Conservation (phyloP, 345 rosid genomes). For the Citrus maxima region DNA sequence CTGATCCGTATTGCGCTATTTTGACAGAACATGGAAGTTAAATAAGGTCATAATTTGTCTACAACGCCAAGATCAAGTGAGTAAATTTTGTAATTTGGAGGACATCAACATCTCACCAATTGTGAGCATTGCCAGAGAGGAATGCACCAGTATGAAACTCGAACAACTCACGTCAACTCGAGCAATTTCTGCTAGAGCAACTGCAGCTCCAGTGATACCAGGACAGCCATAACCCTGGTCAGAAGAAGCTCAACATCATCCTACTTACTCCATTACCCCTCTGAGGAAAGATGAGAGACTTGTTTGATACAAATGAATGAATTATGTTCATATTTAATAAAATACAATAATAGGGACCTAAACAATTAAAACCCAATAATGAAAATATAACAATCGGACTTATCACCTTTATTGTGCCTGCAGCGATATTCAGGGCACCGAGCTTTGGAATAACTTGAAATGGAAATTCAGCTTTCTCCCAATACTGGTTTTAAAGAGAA, state of each 20-base stretch:
- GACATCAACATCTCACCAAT: constrained; percentile 53
- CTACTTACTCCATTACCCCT: not conserved
- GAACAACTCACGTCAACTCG: constrained; percentile 97
- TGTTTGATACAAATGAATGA: constrained; percentile 15
- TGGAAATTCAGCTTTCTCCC: constrained; percentile 99
- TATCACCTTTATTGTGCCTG: constrained; percentile 82
- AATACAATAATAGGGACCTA: not conserved
- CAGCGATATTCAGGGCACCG: constrained; percentile 58
- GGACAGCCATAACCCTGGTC: constrained; percentile 94
- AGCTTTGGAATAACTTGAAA: constrained; percentile 77
- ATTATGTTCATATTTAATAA: not conserved
- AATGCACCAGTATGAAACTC: constrained; percentile 85
- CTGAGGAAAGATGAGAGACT: not conserved
- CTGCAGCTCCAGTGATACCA: constrained; percentile 68
- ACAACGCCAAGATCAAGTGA: constrained; percentile 4
- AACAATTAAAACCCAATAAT: not conserved
- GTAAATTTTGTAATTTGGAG: constrained; percentile 31
- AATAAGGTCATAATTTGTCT: constrained; percentile 2
- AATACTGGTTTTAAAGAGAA: constrained; percentile 41
- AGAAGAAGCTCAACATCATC: constrained; percentile 24
- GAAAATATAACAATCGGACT: not conserved
- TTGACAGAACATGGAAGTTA: constrained; percentile 20
- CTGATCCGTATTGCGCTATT: constrained; percentile 84
- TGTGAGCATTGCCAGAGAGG: constrained; percentile 88
- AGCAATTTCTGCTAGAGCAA: constrained; percentile 71